A percentile compares a stretch with the other conserved stretches of the same genome.
phyloP scores from a whole-genome alignment of 148 eudicot genomes.

The Rhododendron kiyosumense region DNA sequence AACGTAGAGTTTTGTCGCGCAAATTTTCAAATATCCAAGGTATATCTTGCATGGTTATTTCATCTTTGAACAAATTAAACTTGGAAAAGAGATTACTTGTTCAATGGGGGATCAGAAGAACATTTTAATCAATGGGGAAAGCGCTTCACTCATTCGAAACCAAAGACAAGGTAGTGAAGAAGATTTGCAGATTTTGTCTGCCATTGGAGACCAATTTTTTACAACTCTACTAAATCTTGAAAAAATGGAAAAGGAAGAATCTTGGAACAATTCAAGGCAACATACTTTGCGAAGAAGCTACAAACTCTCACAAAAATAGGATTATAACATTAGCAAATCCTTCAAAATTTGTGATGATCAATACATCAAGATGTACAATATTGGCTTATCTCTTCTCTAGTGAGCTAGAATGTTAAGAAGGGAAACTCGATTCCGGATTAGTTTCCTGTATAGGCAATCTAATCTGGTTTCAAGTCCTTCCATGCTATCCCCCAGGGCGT shows the following conservation, averaged over 20 bases:
- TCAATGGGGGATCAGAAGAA: too few species aligned
- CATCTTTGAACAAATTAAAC: too few species aligned
- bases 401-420: constrained; percentile 34
- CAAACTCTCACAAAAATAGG: background rate
- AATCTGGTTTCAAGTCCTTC: constrained; percentile 28
- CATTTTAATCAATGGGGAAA: too few species aligned
- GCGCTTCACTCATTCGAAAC: too few species aligned
- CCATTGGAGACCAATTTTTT: too few species aligned
- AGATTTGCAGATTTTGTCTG: too few species aligned
- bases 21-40: too few species aligned
- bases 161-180: too few species aligned
- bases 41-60: too few species aligned
- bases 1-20: too few species aligned
- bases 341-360: background rate
- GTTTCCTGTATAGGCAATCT: constrained; percentile 22
- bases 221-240: background rate
- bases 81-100: too few species aligned
- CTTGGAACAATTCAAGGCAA: background rate
- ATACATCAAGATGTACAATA: background rate
- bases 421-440: constrained; percentile 26
- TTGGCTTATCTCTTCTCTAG: background rate
- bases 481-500: constrained; percentile 15
- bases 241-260: background rate
- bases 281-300: background rate
- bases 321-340: background rate